Evolutionary conservation across 768 basidiomycete genomes (phyloP).

Genomic region (Auricularia sp.): DNA sequence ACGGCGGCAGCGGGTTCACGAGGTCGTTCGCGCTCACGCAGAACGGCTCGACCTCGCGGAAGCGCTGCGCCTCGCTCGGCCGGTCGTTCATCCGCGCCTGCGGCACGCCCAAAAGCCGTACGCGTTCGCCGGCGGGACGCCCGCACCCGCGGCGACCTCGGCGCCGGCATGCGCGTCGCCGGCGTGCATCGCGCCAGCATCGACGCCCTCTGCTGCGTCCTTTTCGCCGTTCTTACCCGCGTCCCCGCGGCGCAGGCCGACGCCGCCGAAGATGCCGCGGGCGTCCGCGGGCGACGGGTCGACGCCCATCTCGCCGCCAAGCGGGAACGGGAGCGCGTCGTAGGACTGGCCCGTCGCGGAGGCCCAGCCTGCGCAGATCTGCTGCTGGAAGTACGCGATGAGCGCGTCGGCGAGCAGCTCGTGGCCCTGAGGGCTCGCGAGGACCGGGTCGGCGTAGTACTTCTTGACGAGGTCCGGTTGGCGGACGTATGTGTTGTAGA

Average conservation of each 20-base stretch:
- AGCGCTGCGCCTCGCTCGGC: constrained; percentile 35
- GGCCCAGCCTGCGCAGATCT: constrained; percentile 80
- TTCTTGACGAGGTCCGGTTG: constrained; percentile 53
- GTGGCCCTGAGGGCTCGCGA: constrained; percentile 75
- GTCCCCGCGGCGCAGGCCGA: constrained; percentile 71
- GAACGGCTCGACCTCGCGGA: constrained; percentile 81
- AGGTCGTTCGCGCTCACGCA: constrained; percentile 97
- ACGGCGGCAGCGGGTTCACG: constrained; percentile 92
- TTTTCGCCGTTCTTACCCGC: constrained; percentile 19
- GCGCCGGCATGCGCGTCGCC: constrained; percentile 1
- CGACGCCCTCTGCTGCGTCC: constrained; percentile 6
- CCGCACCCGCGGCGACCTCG: not conserved
- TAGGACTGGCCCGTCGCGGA: constrained; percentile 52
- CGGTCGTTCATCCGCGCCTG: constrained; percentile 53
- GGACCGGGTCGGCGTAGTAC: constrained; percentile 75
- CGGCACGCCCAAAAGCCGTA: constrained; percentile 43
- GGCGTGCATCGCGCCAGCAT: constrained; percentile 18
- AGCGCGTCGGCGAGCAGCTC: constrained; percentile 85
- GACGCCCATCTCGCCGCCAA: constrained; percentile 25
- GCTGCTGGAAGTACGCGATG: constrained; percentile 79
- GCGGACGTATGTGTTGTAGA: constrained; percentile 75
- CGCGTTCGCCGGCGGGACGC: not conserved
- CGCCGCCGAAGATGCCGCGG: constrained; percentile 73
- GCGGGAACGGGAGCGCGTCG: constrained; percentile 36
- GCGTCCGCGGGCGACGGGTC: constrained; percentile 29